Evolutionary conservation across 2,329 filamentous ascomycete genomes (phyloP).

Genomic region (Trichothecium sympodiale): DNA sequence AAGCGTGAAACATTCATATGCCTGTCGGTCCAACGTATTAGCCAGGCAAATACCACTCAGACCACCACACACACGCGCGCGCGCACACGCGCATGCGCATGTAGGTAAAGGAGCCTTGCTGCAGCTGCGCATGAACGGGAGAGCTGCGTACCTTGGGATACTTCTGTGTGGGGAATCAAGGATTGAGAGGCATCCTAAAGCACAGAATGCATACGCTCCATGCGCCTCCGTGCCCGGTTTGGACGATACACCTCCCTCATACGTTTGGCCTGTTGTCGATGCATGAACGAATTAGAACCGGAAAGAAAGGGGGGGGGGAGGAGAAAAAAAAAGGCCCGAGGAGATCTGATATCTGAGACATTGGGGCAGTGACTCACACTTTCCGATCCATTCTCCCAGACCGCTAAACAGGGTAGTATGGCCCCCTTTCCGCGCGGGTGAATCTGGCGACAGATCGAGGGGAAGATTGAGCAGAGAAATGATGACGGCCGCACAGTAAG

Average conservation of each 20-base stretch:
- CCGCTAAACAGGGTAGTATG: slow-evolving; percentile 55
- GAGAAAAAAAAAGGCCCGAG: slow-evolving; percentile 7
- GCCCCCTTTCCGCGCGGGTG: slow-evolving; percentile 54
- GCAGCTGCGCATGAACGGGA: too few relatives aligned
- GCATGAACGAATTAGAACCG: slow-evolving; percentile 9
- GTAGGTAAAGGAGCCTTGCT: too few relatives aligned
- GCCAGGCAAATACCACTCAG: neutral
- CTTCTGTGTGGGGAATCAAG: slow-evolving; percentile 67
- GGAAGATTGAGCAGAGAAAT: slow-evolving; percentile 78
- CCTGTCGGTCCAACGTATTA: slow-evolving; percentile 17
- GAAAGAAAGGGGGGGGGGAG: slow-evolving; percentile 4
- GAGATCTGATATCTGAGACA: slow-evolving; percentile 5
- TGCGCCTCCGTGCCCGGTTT: slow-evolving; percentile 85
- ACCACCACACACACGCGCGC: neutral
- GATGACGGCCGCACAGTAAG: slow-evolving; percentile 81
- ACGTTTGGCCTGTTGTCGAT: slow-evolving; percentile 62
- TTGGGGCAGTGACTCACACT: slow-evolving; percentile 47
- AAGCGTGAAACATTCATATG: slow-evolving; percentile 68
- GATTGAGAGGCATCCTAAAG: slow-evolving; percentile 77
- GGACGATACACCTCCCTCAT: slow-evolving; percentile 84
- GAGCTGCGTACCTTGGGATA: slow-evolving; percentile 52
- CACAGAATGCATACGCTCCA: slow-evolving; percentile 93
- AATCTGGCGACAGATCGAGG: slow-evolving; percentile 62
- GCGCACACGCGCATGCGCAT: neutral
- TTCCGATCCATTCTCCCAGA: slow-evolving; percentile 68